Conservation (phyloP, 345 rosid genomes). For the Brassica rapa region DNA sequence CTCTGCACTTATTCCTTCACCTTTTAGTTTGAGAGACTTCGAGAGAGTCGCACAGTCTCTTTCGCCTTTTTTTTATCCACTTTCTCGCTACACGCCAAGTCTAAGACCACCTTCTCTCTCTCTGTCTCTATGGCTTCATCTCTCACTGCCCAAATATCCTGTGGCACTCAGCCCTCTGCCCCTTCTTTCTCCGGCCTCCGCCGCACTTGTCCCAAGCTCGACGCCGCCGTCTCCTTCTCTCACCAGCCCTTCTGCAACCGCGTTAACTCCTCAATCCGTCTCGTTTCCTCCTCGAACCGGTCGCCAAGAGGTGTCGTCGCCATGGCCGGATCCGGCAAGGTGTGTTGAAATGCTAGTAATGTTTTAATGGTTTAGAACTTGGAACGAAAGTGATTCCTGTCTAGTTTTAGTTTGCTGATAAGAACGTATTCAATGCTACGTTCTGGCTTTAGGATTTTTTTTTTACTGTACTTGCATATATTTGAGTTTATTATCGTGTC, state of each 20-base stretch:
- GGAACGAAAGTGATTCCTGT: neutral
- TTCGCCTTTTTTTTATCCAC: conserved; percentile 21
- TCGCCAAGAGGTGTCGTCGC: conserved; percentile 63
- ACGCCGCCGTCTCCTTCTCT: conserved; percentile 36
- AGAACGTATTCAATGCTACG: neutral
- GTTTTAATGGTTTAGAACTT: neutral
- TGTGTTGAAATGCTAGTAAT: conserved; percentile 19
- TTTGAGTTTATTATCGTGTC: neutral
- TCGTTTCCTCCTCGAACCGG: conserved; percentile 54
- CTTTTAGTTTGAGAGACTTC: neutral
- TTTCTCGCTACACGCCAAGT: conserved; percentile 19
- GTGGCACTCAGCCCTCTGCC: conserved; percentile 42
- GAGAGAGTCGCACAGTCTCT: conserved; percentile 32
- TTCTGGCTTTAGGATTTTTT: neutral
- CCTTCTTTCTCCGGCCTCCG: conserved; percentile 63
- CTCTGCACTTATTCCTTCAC: neutral
- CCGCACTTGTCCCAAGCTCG: conserved; percentile 44
- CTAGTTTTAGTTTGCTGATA: conserved; percentile 12
- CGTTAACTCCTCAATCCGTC: conserved; percentile 50
- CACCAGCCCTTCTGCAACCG: conserved; percentile 46
- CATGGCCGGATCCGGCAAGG: conserved; percentile 96
- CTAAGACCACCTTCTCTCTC: neutral
- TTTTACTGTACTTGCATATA: neutral
- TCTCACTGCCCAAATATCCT: conserved; percentile 43
- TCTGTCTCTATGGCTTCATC: conserved; percentile 30